Evolutionary conservation across 345 rosid genomes (phyloP).

Genomic region (Noccaea caerulescens): DNA sequence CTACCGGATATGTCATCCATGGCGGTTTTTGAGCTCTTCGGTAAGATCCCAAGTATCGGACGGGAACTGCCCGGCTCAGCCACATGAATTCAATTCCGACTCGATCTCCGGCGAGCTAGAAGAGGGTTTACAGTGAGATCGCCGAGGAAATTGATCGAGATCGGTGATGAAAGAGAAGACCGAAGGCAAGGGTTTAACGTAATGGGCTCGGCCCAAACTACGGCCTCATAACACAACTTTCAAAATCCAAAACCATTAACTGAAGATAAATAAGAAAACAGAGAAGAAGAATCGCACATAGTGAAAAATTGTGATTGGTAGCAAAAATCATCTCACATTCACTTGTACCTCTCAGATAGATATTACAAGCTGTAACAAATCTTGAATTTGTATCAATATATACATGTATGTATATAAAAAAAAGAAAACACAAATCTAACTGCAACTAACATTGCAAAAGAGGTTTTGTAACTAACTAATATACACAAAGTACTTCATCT

Average conservation of each 20-base stretch:
- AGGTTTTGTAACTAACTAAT: neutral
- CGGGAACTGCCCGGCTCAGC: conserved; percentile 33
- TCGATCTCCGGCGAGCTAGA: conserved; percentile 10
- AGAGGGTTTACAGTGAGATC: neutral
- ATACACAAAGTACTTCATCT: conserved; percentile 49
- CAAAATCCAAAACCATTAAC: no score
- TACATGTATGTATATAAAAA: neutral
- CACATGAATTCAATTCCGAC: conserved; percentile 27
- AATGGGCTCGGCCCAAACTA: conserved; percentile 27
- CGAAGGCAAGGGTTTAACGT: conserved; percentile 23
- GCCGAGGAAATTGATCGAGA: conserved; percentile 22
- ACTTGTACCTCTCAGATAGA: no score
- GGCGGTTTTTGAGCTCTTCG: conserved; percentile 32
- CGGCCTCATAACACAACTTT: neutral
- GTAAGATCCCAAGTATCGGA: conserved; percentile 30
- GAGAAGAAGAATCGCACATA: no score
- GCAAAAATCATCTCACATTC: no score
- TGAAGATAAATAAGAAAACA: no score
- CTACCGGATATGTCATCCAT: conserved; percentile 34
- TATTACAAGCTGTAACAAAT: conserved; percentile 9
- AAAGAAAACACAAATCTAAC: neutral
- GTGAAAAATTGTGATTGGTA: no score
- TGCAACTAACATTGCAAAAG: neutral
- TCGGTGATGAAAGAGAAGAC: conserved; percentile 31
- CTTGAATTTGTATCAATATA: conserved; percentile 8